These are phyloP conservation scores for Thalassiosira hispida DNA, from an alignment of 352 stramenopile species.

Conservation along the genomic window DNA sequence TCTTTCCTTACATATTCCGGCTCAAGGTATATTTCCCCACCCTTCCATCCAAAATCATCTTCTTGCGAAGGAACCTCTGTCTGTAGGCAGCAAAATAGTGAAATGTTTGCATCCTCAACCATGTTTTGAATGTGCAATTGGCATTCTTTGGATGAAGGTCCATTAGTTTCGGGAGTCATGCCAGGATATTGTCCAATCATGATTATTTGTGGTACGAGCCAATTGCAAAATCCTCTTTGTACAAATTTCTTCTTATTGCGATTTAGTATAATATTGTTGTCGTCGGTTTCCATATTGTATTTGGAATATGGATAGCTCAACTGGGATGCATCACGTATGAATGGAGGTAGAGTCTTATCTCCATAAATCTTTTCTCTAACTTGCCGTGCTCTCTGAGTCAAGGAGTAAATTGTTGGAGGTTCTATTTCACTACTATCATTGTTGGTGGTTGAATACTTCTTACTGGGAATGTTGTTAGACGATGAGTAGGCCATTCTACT, in stretches of 20 bases:
- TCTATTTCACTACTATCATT: background rate
- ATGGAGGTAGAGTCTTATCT: conserved; percentile 18
- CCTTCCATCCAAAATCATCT: conserved; percentile 43
- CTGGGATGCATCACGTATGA: conserved; percentile 37
- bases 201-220: conserved; percentile 66
- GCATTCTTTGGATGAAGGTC: conserved; percentile 46
- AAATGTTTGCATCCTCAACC: conserved; percentile 46
- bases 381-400: conserved; percentile 17
- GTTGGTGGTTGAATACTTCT: background rate
- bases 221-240: conserved; percentile 68
- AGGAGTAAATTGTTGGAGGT: conserved; percentile 13
- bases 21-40: conserved; percentile 50
- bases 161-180: conserved; percentile 56
- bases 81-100: conserved; percentile 67
- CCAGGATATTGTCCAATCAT: conserved; percentile 77
- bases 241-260: conserved; percentile 9
- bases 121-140: conserved; percentile 55
- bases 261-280: conserved; percentile 4
- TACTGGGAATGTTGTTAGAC: background rate
- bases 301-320: conserved; percentile 42
- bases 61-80: conserved; percentile 64
- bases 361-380: conserved; percentile 36
- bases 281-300: conserved; percentile 38
- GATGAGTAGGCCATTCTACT: background rate
- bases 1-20: conserved; percentile 29